phyloP scores from a whole-genome alignment of 768 basidiomycete species.

The Boletus reticuloceps region DNA sequence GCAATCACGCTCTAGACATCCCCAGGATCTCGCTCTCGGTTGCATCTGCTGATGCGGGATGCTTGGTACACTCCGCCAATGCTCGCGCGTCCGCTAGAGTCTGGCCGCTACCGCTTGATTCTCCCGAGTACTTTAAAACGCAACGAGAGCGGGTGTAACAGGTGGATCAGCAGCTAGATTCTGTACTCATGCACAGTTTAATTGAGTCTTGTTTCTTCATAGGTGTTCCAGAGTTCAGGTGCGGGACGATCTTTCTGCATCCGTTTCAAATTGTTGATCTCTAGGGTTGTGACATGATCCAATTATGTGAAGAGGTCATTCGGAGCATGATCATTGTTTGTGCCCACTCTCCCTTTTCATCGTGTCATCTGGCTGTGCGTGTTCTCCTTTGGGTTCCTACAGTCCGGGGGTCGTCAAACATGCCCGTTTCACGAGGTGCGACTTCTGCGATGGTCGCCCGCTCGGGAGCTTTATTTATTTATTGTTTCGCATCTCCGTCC shows the following conservation, averaged over 20 bases:
- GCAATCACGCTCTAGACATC: slow-evolving; percentile 7
- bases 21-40: not conserved
- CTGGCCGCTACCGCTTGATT: slow-evolving; percentile 12
- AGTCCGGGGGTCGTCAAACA: slow-evolving; percentile 13
- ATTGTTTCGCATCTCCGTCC: not conserved
- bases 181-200: not conserved
- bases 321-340: slow-evolving; percentile 7
- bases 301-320: not conserved
- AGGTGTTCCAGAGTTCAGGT: slow-evolving; percentile 3
- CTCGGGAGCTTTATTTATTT: not conserved
- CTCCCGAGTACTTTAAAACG: slow-evolving; percentile 5
- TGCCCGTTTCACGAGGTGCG: slow-evolving; percentile 17
- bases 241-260: slow-evolving; percentile 3
- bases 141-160: slow-evolving; percentile 7
- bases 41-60: not conserved
- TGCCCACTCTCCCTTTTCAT: not conserved
- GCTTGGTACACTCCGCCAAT: not conserved
- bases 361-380: slow-evolving; percentile 24
- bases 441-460: slow-evolving; percentile 1
- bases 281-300: slow-evolving; percentile 8
- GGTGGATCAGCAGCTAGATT: slow-evolving; percentile 11
- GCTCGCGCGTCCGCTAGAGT: slow-evolving; percentile 17
- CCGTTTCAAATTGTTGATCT: slow-evolving; percentile 22
- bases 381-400: slow-evolving; percentile 21
- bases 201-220: not conserved